phyloP scores from a whole-genome alignment of 2,329 filamentous ascomycete genomes.

The Apiospora saccharicola region DNA sequence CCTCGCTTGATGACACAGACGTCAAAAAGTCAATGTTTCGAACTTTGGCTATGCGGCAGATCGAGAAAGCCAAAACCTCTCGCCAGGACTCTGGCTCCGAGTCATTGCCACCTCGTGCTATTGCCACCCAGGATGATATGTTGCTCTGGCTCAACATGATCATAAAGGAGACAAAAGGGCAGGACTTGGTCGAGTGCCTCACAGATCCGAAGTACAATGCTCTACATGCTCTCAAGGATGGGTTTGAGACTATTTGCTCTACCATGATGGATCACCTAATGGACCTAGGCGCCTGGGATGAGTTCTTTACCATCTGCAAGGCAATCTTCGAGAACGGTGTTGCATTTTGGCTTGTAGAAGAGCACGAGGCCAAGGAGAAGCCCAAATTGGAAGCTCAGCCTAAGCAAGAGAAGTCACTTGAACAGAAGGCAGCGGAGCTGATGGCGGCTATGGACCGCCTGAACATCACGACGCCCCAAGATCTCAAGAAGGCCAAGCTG shows the following conservation, averaged over 20 bases:
- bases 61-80: constrained; percentile 25
- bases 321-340: constrained; percentile 35
- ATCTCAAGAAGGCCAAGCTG: constrained; percentile 10
- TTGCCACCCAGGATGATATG: constrained; percentile 33
- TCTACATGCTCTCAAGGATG: constrained; percentile 34
- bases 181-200: constrained; percentile 24
- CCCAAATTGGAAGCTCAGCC: not conserved
- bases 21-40: constrained; percentile 24
- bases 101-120: constrained; percentile 17
- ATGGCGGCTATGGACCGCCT: constrained; percentile 1
- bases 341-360: constrained; percentile 27
- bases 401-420: not conserved
- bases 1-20: not conserved
- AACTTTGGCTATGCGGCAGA: constrained; percentile 19
- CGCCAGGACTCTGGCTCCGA: not conserved
- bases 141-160: constrained; percentile 35
- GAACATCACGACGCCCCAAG: not conserved
- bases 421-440: constrained; percentile 24
- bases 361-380: not conserved
- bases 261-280: constrained; percentile 31
- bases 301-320: constrained; percentile 31
- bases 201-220: constrained; percentile 33
- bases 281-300: constrained; percentile 31
- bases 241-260: constrained; percentile 32
- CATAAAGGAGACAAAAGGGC: not conserved